phyloP scores from a whole-genome alignment of 2,329 filamentous ascomycete species.

The Mariannaea elegans region DNA sequence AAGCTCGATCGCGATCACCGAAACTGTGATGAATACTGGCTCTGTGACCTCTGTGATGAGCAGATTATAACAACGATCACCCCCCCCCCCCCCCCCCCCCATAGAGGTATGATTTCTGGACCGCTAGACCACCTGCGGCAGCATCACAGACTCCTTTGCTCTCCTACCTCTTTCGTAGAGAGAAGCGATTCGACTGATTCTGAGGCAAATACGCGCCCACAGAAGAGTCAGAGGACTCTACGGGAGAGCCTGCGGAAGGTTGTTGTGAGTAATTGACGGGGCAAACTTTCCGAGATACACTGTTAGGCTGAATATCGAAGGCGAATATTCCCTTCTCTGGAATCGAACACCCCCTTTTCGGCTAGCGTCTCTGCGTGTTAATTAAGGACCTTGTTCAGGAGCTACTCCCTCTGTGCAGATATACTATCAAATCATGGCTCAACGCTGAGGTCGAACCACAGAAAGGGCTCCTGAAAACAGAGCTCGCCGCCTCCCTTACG shows the following conservation, averaged over 20 bases:
- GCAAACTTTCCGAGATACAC: background rate
- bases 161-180: background rate
- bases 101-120: constrained; percentile 1
- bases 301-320: background rate
- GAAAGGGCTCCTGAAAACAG: constrained; percentile 1
- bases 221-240: constrained; percentile 1
- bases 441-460: background rate
- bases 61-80: background rate
- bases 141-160: background rate
- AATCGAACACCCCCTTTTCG: constrained; percentile 1
- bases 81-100: no score
- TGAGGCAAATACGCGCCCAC: background rate
- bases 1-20: no score
- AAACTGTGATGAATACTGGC: constrained; percentile 1
- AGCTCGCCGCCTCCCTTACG: constrained; percentile 1
- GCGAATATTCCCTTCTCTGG: constrained; percentile 1
- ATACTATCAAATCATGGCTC: background rate
- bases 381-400: constrained; percentile 1
- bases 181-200: background rate
- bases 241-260: background rate
- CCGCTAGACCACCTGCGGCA: background rate
- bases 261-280: background rate
- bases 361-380: background rate
- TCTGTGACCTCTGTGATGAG: constrained; percentile 1
- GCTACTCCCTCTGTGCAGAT: background rate